Conservation (phyloP, 371 early-diverging fungal species). For the Thermomucor indicae-seudaticae region DNA sequence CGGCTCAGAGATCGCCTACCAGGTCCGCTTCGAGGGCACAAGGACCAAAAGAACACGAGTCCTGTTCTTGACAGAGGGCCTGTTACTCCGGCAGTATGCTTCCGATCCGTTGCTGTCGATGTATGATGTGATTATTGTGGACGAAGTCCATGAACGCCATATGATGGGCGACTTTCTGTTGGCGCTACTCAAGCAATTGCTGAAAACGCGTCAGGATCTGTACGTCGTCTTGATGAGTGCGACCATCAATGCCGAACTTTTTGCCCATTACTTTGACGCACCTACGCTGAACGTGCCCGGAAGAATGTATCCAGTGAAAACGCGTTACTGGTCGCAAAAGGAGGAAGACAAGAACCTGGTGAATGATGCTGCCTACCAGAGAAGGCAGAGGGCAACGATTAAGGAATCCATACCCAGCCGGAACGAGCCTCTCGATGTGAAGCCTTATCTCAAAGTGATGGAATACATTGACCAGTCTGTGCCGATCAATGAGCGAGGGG, state of each 20-base stretch:
- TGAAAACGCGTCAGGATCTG: conserved; percentile 33
- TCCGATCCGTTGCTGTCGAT: conserved; percentile 47
- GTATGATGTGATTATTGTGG: conserved; percentile 68
- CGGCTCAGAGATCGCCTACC: conserved; percentile 67
- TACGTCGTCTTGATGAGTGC: conserved; percentile 79
- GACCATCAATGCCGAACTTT: conserved; percentile 66
- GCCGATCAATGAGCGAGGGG: conserved; percentile 60
- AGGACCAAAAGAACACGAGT: conserved; percentile 55
- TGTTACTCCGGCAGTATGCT: conserved; percentile 62
- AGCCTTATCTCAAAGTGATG: conserved; percentile 58
- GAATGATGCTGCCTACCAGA: conserved; percentile 43
- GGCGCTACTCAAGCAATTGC: conserved; percentile 50
- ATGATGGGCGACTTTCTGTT: conserved; percentile 61
- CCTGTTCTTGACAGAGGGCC: conserved; percentile 64
- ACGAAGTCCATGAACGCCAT: conserved; percentile 75
- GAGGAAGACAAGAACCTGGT: conserved; percentile 51
- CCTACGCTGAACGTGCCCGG: conserved; percentile 50
- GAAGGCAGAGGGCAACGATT: conserved; percentile 32
- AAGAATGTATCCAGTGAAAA: conserved; percentile 46
- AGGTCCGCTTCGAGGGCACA: conserved; percentile 69
- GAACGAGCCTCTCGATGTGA: conserved; percentile 36
- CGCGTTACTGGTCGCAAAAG: conserved; percentile 39
- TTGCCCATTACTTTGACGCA: conserved; percentile 59
- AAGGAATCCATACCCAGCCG: conserved; percentile 48
- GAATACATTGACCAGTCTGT: conserved; percentile 60